Percentiles rank a stretch among this genome's conserved stretches.
These are phyloP conservation scores for Melaleuca alternifolia DNA, from an alignment of 345 rosid species.

Conservation along the genomic window DNA sequence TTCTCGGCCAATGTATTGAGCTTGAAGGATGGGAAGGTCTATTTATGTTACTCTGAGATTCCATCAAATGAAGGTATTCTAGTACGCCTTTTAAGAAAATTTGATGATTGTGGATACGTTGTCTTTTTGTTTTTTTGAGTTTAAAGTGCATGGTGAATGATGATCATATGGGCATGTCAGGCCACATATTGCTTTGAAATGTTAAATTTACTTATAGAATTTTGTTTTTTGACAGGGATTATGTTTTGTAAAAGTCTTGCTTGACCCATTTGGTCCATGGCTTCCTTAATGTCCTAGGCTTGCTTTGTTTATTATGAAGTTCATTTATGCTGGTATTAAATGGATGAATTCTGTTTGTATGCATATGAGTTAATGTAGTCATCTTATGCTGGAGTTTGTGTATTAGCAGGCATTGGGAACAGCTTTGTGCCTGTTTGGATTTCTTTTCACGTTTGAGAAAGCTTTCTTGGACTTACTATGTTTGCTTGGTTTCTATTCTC, in stretches of 20 bases:
- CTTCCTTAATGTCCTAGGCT: background rate
- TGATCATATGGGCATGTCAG: background rate
- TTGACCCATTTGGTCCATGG: background rate
- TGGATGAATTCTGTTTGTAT: background rate
- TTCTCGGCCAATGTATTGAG: conserved; percentile 60
- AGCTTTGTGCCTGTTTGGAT: background rate
- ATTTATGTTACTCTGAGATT: conserved; percentile 61
- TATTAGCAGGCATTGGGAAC: background rate
- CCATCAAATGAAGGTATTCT: conserved; percentile 42
- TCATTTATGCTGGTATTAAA: background rate
- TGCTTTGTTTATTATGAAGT: background rate
- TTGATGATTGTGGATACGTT: background rate
- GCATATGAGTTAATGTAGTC: background rate
- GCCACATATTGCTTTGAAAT: background rate
- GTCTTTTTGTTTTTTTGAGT: background rate
- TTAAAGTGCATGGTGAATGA: background rate
- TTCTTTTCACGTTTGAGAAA: background rate
- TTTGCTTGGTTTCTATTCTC: background rate
- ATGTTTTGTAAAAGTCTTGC: background rate
- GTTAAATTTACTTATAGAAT: background rate
- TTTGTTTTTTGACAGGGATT: background rate
- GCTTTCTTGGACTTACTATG: background rate
- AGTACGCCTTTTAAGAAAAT: background rate
- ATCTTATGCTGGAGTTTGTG: background rate
- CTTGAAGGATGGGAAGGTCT: conserved; percentile 71